Evolutionary conservation across 352 stramenopile species (phyloP).

Genomic region (Phytophthora niederhauseri): DNA sequence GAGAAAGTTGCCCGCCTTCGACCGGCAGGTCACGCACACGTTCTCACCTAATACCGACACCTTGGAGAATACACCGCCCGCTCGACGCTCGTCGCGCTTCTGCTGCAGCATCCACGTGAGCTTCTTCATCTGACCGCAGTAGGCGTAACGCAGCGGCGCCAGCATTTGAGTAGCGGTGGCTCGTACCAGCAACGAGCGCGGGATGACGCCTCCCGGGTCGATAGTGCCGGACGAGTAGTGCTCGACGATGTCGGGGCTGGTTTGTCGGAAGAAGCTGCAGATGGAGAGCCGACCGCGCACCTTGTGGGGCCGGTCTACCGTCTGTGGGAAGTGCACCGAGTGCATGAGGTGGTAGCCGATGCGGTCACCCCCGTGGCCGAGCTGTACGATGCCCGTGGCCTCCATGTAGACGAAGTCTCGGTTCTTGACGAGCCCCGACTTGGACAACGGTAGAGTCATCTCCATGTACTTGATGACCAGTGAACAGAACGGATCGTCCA

Average conservation of each 20-base stretch:
- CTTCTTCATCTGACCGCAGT: conserved; percentile 53
- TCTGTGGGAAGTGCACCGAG: conserved; percentile 58
- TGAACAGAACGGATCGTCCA: conserved; percentile 57
- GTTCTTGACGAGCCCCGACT: conserved; percentile 39
- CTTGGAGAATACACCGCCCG: conserved; percentile 2
- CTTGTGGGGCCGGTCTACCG: conserved; percentile 19
- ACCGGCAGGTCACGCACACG: conserved; percentile 34
- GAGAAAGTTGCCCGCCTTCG: conserved; percentile 22
- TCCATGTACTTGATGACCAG: conserved; percentile 48
- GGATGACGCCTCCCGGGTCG: conserved; percentile 41
- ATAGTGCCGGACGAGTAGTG: conserved; percentile 44
- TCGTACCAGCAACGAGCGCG: conserved; percentile 39
- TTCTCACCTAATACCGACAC: conserved; percentile 4
- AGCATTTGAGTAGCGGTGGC: conserved; percentile 24
- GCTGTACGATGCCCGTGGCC: conserved; percentile 48
- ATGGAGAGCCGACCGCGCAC: conserved; percentile 40
- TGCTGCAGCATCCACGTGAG: conserved; percentile 44
- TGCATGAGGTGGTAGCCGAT: conserved; percentile 67
- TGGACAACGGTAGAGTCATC: conserved; percentile 33
- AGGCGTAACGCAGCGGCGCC: conserved; percentile 32
- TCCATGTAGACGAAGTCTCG: conserved; percentile 59
- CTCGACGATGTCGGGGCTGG: conserved; percentile 33
- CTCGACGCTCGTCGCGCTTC: conserved; percentile 26
- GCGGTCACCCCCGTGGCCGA: conserved; percentile 42
- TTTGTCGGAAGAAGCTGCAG: conserved; percentile 45